A percentile compares a stretch with the other conserved stretches of the same genome.
phyloP scores from a whole-genome alignment of 805 yeast species.

The Candida xyloterini region DNA sequence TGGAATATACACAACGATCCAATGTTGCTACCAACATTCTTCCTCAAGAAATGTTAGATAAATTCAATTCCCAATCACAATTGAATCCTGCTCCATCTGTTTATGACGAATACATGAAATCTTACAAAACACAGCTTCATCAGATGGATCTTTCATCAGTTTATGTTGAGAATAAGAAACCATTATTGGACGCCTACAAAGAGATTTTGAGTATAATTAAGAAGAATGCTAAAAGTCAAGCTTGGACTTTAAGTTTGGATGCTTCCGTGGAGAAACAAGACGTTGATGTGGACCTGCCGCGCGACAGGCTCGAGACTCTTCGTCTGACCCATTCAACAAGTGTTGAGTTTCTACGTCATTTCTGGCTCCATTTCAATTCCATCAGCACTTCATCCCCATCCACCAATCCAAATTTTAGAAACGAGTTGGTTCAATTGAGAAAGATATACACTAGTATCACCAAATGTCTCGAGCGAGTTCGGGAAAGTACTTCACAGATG shows the following conservation, averaged over 20 bases:
- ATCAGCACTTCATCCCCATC: conserved; percentile 29
- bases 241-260: conserved; percentile 35
- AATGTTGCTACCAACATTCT: conserved; percentile 26
- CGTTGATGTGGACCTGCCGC: conserved; percentile 31
- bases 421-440: conserved; percentile 35
- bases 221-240: conserved; percentile 48
- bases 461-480: conserved; percentile 46
- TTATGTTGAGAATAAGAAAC: conserved; percentile 28
- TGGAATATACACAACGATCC: conserved; percentile 33
- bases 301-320: conserved; percentile 42
- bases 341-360: conserved; percentile 71
- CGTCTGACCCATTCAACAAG: conserved; percentile 68
- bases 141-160: conserved; percentile 26
- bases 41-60: conserved; percentile 22
- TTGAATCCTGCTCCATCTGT: conserved; percentile 26
- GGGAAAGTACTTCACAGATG: conserved; percentile 26
- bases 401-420: conserved; percentile 31
- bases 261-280: conserved; percentile 25
- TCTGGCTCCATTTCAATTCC: conserved; percentile 59
- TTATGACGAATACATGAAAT: conserved; percentile 26
- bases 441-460: conserved; percentile 46
- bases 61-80: conserved; percentile 25
- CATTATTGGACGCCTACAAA: conserved; percentile 41
- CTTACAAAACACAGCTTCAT: conserved; percentile 18
- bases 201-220: conserved; percentile 49